phyloP scores from a whole-genome alignment of 345 rosid genomes.

The Euclidium syriacum region DNA sequence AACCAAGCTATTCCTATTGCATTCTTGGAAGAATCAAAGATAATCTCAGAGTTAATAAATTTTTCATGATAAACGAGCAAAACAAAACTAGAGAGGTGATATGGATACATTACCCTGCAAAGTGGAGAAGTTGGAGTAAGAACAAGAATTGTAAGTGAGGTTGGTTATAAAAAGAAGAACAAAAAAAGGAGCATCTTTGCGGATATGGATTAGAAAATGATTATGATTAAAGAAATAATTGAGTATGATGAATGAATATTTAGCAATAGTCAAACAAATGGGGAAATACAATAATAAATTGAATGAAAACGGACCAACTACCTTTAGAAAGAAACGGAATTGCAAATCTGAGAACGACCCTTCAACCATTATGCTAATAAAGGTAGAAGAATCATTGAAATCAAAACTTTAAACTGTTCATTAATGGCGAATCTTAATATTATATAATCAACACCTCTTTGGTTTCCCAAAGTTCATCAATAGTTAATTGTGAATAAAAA shows the following conservation, averaged over 20 bases:
- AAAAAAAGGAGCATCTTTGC: constrained; percentile 22
- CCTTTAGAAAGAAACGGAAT: constrained; percentile 54
- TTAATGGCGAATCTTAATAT: constrained; percentile 14
- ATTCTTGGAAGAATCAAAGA: not conserved
- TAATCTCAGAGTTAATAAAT: too few species aligned
- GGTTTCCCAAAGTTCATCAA: not conserved
- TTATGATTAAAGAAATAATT: constrained; percentile 18
- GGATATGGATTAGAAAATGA: not conserved
- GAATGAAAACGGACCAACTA: constrained; percentile 42
- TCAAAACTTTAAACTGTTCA: constrained; percentile 16
- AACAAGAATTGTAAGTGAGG: not conserved
- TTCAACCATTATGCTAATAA: constrained; percentile 40
- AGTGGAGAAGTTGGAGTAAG: constrained; percentile 5
- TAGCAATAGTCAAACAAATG: constrained; percentile 9
- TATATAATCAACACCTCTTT: not conserved
- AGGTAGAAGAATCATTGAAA: constrained; percentile 4
- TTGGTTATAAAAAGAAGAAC: constrained; percentile 14
- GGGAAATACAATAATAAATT: constrained; percentile 25
- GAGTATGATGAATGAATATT: not conserved
- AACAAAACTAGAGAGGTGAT: not conserved
- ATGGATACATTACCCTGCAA: constrained; percentile 15
- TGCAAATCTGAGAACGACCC: constrained; percentile 53
- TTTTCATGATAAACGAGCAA: not conserved
- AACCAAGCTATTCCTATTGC: not conserved
- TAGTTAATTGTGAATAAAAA: not conserved